Conservation (phyloP, 2,329 filamentous ascomycete genomes). For the Neofusicoccum parvum region DNA sequence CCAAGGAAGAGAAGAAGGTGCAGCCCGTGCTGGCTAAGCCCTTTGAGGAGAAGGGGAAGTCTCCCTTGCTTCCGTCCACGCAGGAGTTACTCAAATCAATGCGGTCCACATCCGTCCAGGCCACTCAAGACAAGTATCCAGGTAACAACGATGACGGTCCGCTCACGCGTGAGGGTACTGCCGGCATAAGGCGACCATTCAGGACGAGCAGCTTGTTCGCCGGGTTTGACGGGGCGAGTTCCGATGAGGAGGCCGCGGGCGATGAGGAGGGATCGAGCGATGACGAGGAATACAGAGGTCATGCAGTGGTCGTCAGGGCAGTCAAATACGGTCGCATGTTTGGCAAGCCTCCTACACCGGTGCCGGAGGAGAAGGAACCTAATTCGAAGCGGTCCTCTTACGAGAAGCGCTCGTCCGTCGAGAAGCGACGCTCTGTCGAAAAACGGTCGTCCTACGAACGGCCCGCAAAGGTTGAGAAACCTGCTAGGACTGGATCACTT, state of each 20-base stretch:
- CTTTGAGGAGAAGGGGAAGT: slow-evolving; percentile 22
- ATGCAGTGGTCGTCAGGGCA: slow-evolving; percentile 46
- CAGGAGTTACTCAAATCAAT: slow-evolving; percentile 19
- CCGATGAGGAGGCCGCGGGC: slow-evolving; percentile 57
- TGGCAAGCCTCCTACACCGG: slow-evolving; percentile 43
- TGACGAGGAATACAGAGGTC: slow-evolving; percentile 58
- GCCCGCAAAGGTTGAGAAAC: slow-evolving; percentile 38
- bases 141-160: slow-evolving; percentile 82
- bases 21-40: slow-evolving; percentile 18
- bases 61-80: slow-evolving; percentile 18
- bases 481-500: slow-evolving; percentile 30
- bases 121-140: slow-evolving; percentile 67
- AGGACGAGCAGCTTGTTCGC: slow-evolving; percentile 84
- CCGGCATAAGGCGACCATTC: slow-evolving; percentile 68
- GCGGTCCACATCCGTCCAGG: slow-evolving; percentile 27
- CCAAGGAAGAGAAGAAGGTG: slow-evolving; percentile 23
- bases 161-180: slow-evolving; percentile 59
- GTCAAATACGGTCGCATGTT: slow-evolving; percentile 51
- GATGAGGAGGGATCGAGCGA: slow-evolving; percentile 61
- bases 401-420: slow-evolving; percentile 39
- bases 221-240: slow-evolving; percentile 57
- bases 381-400: slow-evolving; percentile 33
- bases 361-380: slow-evolving; percentile 45
- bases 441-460: slow-evolving; percentile 35
- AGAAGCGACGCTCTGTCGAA: slow-evolving; percentile 9